A percentile compares a stretch with the other conserved stretches of the same genome.
Evolutionary conservation across 192 early-diverging fungal species (phyloP).

Genomic region (Coemansia reversa): DNA sequence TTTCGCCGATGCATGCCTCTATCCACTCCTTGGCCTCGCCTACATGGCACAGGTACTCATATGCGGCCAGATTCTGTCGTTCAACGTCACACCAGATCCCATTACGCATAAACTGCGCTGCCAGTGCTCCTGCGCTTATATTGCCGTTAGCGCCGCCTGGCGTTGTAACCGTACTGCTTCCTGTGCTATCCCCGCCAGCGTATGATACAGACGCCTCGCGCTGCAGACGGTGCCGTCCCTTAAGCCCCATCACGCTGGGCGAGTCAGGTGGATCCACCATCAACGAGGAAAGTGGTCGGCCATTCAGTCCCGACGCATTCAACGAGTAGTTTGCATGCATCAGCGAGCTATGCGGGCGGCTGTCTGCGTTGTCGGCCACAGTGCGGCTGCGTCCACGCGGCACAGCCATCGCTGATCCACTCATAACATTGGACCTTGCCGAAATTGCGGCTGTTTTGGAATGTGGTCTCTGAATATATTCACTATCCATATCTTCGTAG

Average conservation of each 20-base stretch:
- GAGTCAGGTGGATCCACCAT: conserved; percentile 52
- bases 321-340: conserved; percentile 1
- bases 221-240: conserved; percentile 53
- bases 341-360: conserved; percentile 22
- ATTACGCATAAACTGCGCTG: conserved; percentile 25
- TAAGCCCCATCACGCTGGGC: conserved; percentile 52
- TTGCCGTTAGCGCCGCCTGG: neutral
- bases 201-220: conserved; percentile 22
- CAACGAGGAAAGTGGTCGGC: conserved; percentile 38
- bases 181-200: neutral
- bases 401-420: conserved; percentile 9
- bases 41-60: conserved; percentile 98
- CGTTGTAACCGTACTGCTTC: conserved; percentile 11
- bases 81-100: conserved; percentile 86
- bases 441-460: conserved; percentile 27
- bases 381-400: conserved; percentile 48
- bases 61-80: conserved; percentile 87
- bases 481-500: conserved; percentile 19
- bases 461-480: conserved; percentile 17
- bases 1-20: conserved; percentile 84
- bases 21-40: conserved; percentile 99
- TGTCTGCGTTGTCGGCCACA: conserved; percentile 18
- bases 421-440: neutral
- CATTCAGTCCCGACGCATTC: conserved; percentile 11
- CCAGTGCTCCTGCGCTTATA: neutral